Evolutionary conservation across 768 basidiomycete species (phyloP), one percentile per base, ranked within the genome.

Genomic region (Boletellus emodensis): DNA sequence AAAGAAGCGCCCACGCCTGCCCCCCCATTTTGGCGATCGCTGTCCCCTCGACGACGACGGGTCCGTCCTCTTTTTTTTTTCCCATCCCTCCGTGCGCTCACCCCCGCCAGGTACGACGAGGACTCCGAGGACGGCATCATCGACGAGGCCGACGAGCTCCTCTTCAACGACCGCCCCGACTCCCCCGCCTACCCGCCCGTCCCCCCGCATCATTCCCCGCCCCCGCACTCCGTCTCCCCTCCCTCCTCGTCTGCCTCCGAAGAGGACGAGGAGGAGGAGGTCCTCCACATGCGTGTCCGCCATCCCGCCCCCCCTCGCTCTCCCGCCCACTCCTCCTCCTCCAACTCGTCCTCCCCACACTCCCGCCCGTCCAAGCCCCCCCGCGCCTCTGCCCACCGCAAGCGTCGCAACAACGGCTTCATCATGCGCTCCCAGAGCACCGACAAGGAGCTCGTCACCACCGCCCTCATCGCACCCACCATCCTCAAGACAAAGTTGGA

Each of bases 401-500:
- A 34, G 18, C 59, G 62, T 62, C 39, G 76, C 70, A 18, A 78
- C 76, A 54, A 78, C 71, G 15, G 75, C 71, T 28, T 80, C 81
- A 8, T 65, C 64, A 40, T 62, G 66, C 61, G 53, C 11, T 65
- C 66, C 5, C 49, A 36, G 39, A 69, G 67, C 44, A 46, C 65
- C 37, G 71, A 77, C 49, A 66, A 75, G 28, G 83, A 85, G 36
- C 77, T 80, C 26, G 69, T 85, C 55, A 87, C 86, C 10, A 88
- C 87, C 48, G 83, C 84, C 12, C 76, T 82, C 34, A 85, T 88
- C 40, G 82, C 85, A 0, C 86, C 86, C 5, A 94, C 96, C 5
- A 79, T 90, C 40, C 76, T 98, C 56, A 99, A 98, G 73, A 90
- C 90, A 15, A 80, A 75, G 10, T 74, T 77, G 1, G 77, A 75